A percentile compares a stretch with the other conserved stretches of the same genome.
These are phyloP conservation scores for Naganishia onofrii DNA, from an alignment of 768 basidiomycete genomes.

Conservation along the genomic window DNA sequence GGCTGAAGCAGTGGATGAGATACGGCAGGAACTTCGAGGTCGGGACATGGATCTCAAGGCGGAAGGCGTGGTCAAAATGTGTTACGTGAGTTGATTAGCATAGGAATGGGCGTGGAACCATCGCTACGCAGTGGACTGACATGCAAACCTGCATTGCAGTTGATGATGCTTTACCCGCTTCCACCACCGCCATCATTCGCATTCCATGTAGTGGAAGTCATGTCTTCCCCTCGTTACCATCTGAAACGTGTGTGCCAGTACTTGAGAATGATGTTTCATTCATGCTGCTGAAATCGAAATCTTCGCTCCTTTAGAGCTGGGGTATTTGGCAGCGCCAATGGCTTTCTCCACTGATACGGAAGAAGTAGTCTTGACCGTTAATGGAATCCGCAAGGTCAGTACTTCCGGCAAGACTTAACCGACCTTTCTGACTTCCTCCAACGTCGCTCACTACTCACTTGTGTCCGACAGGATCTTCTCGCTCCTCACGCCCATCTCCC, in stretches of 20 bases:
- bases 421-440: neutral
- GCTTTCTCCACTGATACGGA: conserved; percentile 93
- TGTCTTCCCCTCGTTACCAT: conserved; percentile 88
- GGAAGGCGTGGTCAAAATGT: conserved; percentile 88
- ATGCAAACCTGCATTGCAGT: conserved; percentile 56
- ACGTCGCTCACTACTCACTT: conserved; percentile 37
- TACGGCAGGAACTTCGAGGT: conserved; percentile 80
- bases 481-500: conserved; percentile 69
- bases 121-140: too few relatives aligned
- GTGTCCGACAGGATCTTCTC: conserved; percentile 66
- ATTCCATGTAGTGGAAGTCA: conserved; percentile 95
- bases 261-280: neutral
- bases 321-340: conserved; percentile 87
- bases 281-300: too few relatives aligned
- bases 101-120: neutral
- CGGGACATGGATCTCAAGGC: conserved; percentile 98
- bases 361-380: conserved; percentile 95
- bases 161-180: conserved; percentile 88
- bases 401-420: neutral
- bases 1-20: conserved; percentile 65
- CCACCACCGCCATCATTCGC: conserved; percentile 89
- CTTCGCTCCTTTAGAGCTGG: conserved; percentile 63
- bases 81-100: conserved; percentile 69
- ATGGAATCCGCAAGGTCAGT: conserved; percentile 55
- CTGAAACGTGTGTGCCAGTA: conserved; percentile 62